These are phyloP conservation scores for Fomitiporia mediterranea DNA, from an alignment of 1,284 basidiomycete species.

Conservation along the genomic window DNA sequence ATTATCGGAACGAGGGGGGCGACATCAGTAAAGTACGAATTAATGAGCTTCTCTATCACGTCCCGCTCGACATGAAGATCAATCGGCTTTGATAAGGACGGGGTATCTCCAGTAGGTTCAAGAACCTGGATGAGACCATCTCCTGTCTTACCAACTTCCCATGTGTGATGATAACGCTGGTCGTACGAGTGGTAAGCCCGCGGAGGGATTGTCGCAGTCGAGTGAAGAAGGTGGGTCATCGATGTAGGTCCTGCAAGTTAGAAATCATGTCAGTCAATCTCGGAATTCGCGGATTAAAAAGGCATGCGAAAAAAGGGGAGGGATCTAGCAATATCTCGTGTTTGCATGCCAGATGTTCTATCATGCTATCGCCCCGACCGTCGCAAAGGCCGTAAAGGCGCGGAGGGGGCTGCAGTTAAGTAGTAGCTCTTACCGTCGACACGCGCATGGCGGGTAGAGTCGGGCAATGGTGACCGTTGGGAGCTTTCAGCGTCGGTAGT, in stretches of 20 bases:
- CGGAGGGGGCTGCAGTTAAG: not conserved
- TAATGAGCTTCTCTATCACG: slow-evolving; percentile 78
- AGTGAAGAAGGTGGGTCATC: slow-evolving; percentile 83
- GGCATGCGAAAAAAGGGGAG: not conserved
- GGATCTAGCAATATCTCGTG: no score
- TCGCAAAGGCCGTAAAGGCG: no score
- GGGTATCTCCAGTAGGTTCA: slow-evolving; percentile 55
- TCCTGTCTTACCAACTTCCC: slow-evolving; percentile 76
- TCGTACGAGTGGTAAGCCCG: slow-evolving; percentile 86
- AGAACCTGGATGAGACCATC: slow-evolving; percentile 87
- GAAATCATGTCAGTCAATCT: slow-evolving; percentile 37
- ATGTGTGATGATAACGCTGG: slow-evolving; percentile 76
- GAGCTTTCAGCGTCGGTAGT: slow-evolving; percentile 30
- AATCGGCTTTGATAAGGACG: slow-evolving; percentile 53
- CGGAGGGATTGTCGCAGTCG: slow-evolving; percentile 78
- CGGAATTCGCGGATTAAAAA: slow-evolving; percentile 20
- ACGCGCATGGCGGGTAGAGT: slow-evolving; percentile 22
- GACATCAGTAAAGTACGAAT: slow-evolving; percentile 86
- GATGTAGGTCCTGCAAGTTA: slow-evolving; percentile 73
- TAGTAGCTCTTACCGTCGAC: slow-evolving; percentile 21
- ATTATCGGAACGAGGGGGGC: slow-evolving; percentile 86
- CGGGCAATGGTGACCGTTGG: slow-evolving; percentile 25
- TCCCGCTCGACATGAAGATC: slow-evolving; percentile 73
- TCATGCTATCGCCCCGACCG: no score
- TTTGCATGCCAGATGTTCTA: no score